Percentiles rank a stretch among this genome's conserved stretches.
Evolutionary conservation across 2,329 filamentous ascomycete species (phyloP).

Genomic region (Microcera coccophila): DNA sequence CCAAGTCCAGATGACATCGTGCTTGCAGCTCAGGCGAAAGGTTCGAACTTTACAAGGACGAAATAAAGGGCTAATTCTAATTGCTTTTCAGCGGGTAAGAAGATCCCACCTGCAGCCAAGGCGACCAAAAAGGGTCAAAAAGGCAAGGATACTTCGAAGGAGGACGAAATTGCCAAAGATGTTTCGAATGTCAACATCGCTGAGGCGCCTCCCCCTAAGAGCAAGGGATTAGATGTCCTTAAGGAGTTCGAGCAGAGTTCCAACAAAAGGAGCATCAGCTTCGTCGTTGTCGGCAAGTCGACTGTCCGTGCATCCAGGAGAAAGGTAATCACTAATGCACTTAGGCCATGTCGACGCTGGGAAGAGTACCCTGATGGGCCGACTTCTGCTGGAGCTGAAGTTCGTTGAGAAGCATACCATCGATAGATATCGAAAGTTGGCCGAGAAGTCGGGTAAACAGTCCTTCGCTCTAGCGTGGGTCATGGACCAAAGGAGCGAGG

Average conservation of each 20-base stretch:
- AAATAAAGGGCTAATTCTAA: conserved; percentile 52
- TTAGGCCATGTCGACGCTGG: conserved; percentile 93
- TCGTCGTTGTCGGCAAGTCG: conserved; percentile 80
- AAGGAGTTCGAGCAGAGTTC: conserved; percentile 73
- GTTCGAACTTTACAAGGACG: conserved; percentile 61
- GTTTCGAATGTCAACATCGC: conserved; percentile 40
- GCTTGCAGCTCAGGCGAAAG: conserved; percentile 81
- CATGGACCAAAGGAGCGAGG: conserved; percentile 85
- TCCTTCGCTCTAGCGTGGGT: conserved; percentile 98
- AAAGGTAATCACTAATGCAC: neutral
- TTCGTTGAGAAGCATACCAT: conserved; percentile 84
- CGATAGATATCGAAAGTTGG: conserved; percentile 83
- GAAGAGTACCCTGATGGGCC: conserved; percentile 96
- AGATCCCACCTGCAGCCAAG: conserved; percentile 38
- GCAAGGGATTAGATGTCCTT: conserved; percentile 80
- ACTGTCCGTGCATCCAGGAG: neutral
- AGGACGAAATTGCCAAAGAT: conserved; percentile 26
- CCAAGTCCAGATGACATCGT: conserved; percentile 93
- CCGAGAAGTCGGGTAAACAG: conserved; percentile 85
- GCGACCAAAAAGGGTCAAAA: conserved; percentile 40
- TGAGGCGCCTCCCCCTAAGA: conserved; percentile 56
- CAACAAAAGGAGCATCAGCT: conserved; percentile 78
- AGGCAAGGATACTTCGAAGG: conserved; percentile 27
- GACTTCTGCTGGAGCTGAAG: conserved; percentile 83
- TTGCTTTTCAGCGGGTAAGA: conserved; percentile 51